Evolutionary conservation across 805 yeast species (phyloP).

Genomic region (Nakazawaea anatomiae): DNA sequence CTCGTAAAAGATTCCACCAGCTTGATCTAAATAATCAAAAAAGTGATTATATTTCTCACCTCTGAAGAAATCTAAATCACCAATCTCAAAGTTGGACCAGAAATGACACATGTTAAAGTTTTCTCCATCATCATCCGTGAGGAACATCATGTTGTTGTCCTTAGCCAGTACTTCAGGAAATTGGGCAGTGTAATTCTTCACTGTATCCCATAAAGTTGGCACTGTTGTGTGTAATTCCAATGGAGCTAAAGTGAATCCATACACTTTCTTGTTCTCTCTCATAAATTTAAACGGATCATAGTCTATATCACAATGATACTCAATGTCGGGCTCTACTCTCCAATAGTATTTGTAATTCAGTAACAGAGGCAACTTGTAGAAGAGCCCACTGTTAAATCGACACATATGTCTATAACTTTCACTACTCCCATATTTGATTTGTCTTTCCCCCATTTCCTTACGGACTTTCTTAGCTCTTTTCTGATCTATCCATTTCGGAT

Average conservation of each 20-base stretch:
- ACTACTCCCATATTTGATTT: slow-evolving; percentile 41
- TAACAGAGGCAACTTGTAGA: slow-evolving; percentile 41
- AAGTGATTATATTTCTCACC: slow-evolving; percentile 37
- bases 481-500: slow-evolving; percentile 60
- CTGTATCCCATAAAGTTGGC: slow-evolving; percentile 45
- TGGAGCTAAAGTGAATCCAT: slow-evolving; percentile 47
- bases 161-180: slow-evolving; percentile 41
- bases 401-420: slow-evolving; percentile 60
- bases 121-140: slow-evolving; percentile 38
- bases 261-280: slow-evolving; percentile 35
- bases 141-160: slow-evolving; percentile 40
- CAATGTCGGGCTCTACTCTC: slow-evolving; percentile 57
- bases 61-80: slow-evolving; percentile 41
- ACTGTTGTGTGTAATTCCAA: slow-evolving; percentile 48
- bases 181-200: slow-evolving; percentile 35
- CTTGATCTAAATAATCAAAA: slow-evolving; percentile 36
- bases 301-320: slow-evolving; percentile 49
- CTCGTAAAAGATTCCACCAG: slow-evolving; percentile 52
- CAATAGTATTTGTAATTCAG: slow-evolving; percentile 48
- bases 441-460: slow-evolving; percentile 33
- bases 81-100: slow-evolving; percentile 62
- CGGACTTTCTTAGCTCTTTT: slow-evolving; percentile 41
- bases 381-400: slow-evolving; percentile 65
- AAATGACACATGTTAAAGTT: slow-evolving; percentile 54
- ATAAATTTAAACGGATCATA: slow-evolving; percentile 46